Conservation (phyloP, 345 rosid species). For the Eucalyptus melliodora region DNA sequence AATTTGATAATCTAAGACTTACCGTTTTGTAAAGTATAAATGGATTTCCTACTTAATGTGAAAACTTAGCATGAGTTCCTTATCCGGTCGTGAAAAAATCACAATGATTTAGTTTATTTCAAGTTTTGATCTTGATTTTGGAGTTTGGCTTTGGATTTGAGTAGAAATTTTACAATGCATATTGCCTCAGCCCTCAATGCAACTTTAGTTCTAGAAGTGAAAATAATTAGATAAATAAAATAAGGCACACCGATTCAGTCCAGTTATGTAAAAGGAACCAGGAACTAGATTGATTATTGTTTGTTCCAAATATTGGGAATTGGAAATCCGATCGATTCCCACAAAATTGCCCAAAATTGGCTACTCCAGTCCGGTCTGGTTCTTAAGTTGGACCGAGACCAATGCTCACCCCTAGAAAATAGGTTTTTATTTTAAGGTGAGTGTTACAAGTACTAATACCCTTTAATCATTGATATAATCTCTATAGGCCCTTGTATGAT, state of each 20-base stretch:
- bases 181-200: background rate
- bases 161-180: background rate
- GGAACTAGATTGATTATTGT: background rate
- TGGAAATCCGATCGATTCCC: background rate
- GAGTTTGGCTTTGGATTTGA: background rate
- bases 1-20: background rate
- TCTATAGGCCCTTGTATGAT: background rate
- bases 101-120: background rate
- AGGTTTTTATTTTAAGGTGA: background rate
- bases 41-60: background rate
- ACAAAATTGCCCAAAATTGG: background rate
- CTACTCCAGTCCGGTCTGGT: fast-evolving
- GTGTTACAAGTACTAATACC: background rate
- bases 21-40: background rate
- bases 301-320: background rate
- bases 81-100: background rate
- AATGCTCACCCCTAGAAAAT: background rate
- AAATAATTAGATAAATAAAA: too few species aligned
- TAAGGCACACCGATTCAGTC: background rate
- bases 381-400: background rate
- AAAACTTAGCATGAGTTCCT: background rate
- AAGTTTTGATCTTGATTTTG: background rate
- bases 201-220: background rate
- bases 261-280: background rate
- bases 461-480: background rate